Percentiles rank a stretch among this genome's conserved stretches.
phyloP scores from a whole-genome alignment of 768 basidiomycete genomes.

The Suillus sp. region DNA sequence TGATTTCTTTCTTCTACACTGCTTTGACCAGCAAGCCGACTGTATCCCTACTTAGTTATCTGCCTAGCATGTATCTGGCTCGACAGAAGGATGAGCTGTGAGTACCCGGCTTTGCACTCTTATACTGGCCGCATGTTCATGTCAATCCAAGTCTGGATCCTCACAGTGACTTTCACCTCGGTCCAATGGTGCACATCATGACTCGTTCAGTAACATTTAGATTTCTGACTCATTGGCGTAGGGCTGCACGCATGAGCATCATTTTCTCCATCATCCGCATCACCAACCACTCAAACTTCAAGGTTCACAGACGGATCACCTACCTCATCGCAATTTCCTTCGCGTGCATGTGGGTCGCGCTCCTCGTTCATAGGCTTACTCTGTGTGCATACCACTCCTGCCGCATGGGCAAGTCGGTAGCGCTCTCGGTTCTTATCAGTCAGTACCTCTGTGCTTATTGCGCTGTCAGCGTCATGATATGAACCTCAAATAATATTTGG shows the following conservation, averaged over 20 bases:
- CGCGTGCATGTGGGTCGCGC: slow-evolving; percentile 25
- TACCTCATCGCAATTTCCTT: slow-evolving; percentile 20
- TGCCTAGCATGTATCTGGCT: slow-evolving; percentile 19
- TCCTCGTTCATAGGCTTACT: slow-evolving; percentile 21
- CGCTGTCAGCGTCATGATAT: not conserved
- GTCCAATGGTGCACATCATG: slow-evolving; percentile 23
- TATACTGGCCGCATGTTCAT: slow-evolving; percentile 1
- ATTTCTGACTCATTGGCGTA: slow-evolving; percentile 5
- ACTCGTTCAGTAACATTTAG: not conserved
- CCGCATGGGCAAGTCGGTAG: slow-evolving; percentile 2
- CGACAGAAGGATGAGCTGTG: slow-evolving; percentile 10
- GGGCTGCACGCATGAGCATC: slow-evolving; percentile 29
- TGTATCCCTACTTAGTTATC: not conserved
- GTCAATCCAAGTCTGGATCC: slow-evolving; percentile 18
- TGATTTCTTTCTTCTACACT: not conserved
- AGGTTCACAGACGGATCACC: slow-evolving; percentile 11
- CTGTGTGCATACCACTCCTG: slow-evolving; percentile 17
- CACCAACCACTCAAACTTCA: slow-evolving; percentile 14
- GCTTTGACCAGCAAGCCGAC: not conserved
- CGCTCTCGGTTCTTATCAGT: slow-evolving; percentile 28
- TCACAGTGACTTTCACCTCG: slow-evolving; percentile 17
- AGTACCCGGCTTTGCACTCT: not conserved
- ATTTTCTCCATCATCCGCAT: slow-evolving; percentile 27
- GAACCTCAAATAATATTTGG: not conserved
- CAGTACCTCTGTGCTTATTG: slow-evolving; percentile 6